Percentiles rank a stretch among this genome's conserved stretches.
These are phyloP conservation scores for Ploettnerulaceae sp. DNA, from an alignment of 2,329 filamentous ascomycete species.

Conservation along the genomic window DNA sequence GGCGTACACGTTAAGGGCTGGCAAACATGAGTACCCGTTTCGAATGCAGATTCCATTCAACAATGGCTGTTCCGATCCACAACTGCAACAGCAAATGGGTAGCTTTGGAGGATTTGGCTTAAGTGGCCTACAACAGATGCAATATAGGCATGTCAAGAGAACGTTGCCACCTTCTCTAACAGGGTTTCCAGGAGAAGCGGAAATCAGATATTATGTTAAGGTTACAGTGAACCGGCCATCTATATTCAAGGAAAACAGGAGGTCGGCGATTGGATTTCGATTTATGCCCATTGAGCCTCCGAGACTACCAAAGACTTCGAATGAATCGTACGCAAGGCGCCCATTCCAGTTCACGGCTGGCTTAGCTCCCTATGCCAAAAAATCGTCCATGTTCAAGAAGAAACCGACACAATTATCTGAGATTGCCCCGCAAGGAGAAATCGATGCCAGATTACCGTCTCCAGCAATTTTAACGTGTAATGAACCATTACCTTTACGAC, in stretches of 20 bases:
- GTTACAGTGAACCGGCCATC: constrained; percentile 88
- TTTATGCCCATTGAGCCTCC: constrained; percentile 93
- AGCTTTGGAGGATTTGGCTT: constrained; percentile 55
- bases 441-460: constrained; percentile 74
- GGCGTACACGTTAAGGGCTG: constrained; percentile 58
- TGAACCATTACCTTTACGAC: constrained; percentile 71
- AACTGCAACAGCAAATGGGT: constrained; percentile 48
- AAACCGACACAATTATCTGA: constrained; percentile 30
- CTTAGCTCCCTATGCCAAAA: constrained; percentile 32
- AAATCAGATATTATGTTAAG: constrained; percentile 92
- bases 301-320: constrained; percentile 57
- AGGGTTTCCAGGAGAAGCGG: constrained; percentile 81
- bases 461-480: constrained; percentile 89
- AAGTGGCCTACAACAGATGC: constrained; percentile 58
- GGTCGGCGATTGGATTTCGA: constrained; percentile 65
- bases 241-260: constrained; percentile 85
- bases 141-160: constrained; percentile 69
- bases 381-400: constrained; percentile 30
- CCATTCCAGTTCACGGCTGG: constrained; percentile 52
- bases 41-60: constrained; percentile 74
- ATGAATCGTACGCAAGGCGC: constrained; percentile 81
- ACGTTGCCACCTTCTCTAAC: constrained; percentile 85
- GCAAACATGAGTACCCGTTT: constrained; percentile 73
- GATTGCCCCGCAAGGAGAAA: constrained; percentile 67
- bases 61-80: constrained; percentile 52